Conservation (phyloP, 2,329 filamentous ascomycete genomes). For the Thelonectria olida region DNA sequence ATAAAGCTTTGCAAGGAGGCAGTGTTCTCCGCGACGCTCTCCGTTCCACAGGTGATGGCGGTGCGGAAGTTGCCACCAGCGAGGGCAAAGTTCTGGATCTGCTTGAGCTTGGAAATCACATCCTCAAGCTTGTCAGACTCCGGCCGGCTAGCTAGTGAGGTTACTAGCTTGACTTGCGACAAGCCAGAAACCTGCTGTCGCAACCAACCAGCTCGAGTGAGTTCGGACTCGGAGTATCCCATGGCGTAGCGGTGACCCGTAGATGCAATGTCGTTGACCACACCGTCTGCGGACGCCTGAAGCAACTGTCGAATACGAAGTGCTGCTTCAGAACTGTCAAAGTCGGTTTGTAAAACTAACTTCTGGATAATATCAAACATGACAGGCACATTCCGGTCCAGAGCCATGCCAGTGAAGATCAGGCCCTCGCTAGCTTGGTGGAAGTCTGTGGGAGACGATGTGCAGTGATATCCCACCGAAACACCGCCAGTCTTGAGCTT, state of each 20-base stretch:
- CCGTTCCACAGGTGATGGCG: constrained; percentile 85
- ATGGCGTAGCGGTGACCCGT: constrained; percentile 89
- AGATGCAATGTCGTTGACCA: constrained; percentile 90
- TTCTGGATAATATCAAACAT: constrained; percentile 89
- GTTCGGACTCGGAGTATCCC: constrained; percentile 81
- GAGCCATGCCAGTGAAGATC: constrained; percentile 83
- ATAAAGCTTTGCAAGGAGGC: constrained; percentile 77
- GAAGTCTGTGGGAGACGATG: constrained; percentile 78
- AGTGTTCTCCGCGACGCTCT: constrained; percentile 76
- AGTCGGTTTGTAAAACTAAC: constrained; percentile 87
- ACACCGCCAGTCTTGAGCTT: constrained; percentile 96
- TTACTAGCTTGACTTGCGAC: constrained; percentile 86
- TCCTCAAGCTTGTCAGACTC: constrained; percentile 76
- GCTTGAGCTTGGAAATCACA: constrained; percentile 83
- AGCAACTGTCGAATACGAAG: constrained; percentile 86
- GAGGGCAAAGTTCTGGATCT: constrained; percentile 83
- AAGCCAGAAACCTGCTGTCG: constrained; percentile 90
- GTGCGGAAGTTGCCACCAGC: constrained; percentile 75
- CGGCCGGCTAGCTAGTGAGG: constrained; percentile 77
- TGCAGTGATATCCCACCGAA: constrained; percentile 84
- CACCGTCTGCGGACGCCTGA: constrained; percentile 86
- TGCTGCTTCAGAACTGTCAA: constrained; percentile 83
- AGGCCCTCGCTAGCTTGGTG: constrained; percentile 81
- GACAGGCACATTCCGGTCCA: constrained; percentile 88
- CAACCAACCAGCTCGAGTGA: constrained; percentile 76